Conservation (phyloP, 2,329 filamentous ascomycete genomes). For the Colletotrichum graminicola region DNA sequence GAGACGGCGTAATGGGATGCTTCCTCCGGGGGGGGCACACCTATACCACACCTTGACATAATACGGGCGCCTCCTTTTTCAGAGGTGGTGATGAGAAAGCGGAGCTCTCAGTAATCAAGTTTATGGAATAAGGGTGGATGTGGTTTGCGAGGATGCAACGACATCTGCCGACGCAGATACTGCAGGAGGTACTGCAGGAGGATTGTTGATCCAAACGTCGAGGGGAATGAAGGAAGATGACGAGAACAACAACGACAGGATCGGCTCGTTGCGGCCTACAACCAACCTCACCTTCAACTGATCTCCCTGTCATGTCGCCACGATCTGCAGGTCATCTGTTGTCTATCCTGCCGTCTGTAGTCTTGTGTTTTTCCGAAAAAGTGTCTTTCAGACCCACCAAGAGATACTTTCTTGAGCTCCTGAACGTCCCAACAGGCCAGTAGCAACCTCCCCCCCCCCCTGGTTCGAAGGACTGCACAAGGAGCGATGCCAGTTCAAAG, state of each 20-base stretch:
- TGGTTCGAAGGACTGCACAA: not conserved
- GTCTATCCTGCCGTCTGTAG: slow-evolving; percentile 17
- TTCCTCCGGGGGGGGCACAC: not conserved
- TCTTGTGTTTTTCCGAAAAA: slow-evolving; percentile 21
- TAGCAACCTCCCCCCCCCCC: not conserved
- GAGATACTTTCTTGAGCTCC: slow-evolving; percentile 1
- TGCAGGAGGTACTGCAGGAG: not conserved
- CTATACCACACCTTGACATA: slow-evolving; percentile 19
- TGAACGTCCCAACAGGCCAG: slow-evolving; percentile 16
- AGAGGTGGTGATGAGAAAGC: slow-evolving; percentile 3
- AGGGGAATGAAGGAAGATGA: not conserved
- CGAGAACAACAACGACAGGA: not conserved
- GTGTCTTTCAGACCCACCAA: slow-evolving; percentile 23
- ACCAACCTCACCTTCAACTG: not conserved
- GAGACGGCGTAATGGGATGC: slow-evolving; percentile 21
- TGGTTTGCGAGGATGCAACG: slow-evolving; percentile 15
- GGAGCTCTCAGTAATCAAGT: slow-evolving; percentile 29
- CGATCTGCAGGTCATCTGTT: slow-evolving; percentile 29
- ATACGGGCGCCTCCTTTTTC: slow-evolving; percentile 18
- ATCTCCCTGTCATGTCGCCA: slow-evolving; percentile 16
- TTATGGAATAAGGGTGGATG: slow-evolving; percentile 22
- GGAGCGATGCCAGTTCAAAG: slow-evolving; percentile 10
- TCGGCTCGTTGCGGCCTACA: not conserved
- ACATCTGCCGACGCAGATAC: slow-evolving; percentile 5
- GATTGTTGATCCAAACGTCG: not conserved